A percentile compares a stretch with the other conserved stretches of the same genome.
These are phyloP conservation scores for Globisporangium rhizosaccharum DNA, from an alignment of 352 stramenopile genomes.

Conservation along the genomic window DNA sequence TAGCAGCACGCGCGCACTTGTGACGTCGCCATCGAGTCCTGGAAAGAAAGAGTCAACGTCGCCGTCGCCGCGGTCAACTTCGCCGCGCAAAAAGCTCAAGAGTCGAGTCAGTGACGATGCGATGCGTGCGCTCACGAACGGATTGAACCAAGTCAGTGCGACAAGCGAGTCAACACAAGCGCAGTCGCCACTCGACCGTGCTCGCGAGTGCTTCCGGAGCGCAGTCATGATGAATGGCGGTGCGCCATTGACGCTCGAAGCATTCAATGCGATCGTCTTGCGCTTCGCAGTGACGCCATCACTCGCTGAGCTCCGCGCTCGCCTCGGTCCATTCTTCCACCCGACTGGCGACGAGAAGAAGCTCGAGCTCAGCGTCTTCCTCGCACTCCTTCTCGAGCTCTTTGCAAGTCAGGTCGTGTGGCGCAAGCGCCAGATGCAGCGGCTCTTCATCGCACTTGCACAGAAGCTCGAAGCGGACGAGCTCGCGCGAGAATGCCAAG, in stretches of 20 bases:
- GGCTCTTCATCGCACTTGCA: slow-evolving; percentile 43
- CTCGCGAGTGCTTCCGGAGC: slow-evolving; percentile 14
- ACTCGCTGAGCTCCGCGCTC: slow-evolving; percentile 22
- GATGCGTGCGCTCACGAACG: background rate
- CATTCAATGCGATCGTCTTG: slow-evolving; percentile 45
- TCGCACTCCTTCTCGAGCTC: slow-evolving; percentile 36
- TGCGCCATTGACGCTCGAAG: slow-evolving; percentile 38
- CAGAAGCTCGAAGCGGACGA: slow-evolving; percentile 19
- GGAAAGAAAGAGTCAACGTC: slow-evolving; percentile 7
- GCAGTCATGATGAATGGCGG: slow-evolving; percentile 27
- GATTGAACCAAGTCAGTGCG: background rate
- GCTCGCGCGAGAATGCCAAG: slow-evolving; percentile 4
- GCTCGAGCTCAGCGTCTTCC: slow-evolving; percentile 39
- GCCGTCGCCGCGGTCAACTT: slow-evolving; percentile 6
- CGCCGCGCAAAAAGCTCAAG: slow-evolving; percentile 13
- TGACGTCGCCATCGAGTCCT: background rate
- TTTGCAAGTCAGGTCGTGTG: slow-evolving; percentile 43
- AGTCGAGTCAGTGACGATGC: slow-evolving; percentile 1
- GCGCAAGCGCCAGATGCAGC: slow-evolving; percentile 32
- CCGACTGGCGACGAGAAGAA: slow-evolving; percentile 54
- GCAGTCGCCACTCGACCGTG: slow-evolving; percentile 7
- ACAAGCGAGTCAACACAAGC: background rate
- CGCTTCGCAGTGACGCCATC: slow-evolving; percentile 28
- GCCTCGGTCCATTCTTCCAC: slow-evolving; percentile 43
- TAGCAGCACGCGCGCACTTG: background rate